Conservation (phyloP, 495 filamentous ascomycete genomes). For the Neurospora sp. region DNA sequence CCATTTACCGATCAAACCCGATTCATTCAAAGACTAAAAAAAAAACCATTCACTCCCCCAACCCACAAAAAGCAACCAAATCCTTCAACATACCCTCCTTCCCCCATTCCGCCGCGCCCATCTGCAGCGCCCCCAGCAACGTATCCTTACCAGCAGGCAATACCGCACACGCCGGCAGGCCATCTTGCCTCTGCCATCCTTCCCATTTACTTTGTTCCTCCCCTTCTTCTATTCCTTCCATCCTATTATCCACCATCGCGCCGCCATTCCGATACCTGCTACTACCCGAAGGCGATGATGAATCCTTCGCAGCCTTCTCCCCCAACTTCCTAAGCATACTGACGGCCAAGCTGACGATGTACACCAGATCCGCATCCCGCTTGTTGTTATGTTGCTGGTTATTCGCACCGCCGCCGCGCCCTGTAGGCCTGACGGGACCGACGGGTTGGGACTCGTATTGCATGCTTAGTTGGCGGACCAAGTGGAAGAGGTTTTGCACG, state of each 20-base stretch:
- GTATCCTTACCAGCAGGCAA: constrained; percentile 61
- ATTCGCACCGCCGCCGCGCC: constrained; percentile 15
- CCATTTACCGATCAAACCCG: neutral
- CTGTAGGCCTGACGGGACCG: constrained; percentile 2
- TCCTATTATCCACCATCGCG: neutral
- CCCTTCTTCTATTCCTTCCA: neutral
- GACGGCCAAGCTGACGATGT: constrained; percentile 62
- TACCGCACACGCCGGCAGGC: constrained; percentile 49
- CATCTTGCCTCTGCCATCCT: constrained; percentile 7
- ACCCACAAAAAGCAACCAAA: constrained; percentile 39
- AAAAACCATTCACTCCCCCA: neutral
- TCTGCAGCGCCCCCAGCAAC: constrained; percentile 57
- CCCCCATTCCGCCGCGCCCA: constrained; percentile 42
- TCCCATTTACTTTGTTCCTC: neutral
- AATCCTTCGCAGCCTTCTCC: constrained; percentile 57
- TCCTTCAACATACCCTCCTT: constrained; percentile 57
- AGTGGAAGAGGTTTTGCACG: constrained; percentile 61
- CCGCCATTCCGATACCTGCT: neutral
- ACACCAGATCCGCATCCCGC: constrained; percentile 38
- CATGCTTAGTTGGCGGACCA: constrained; percentile 60
- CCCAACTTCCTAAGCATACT: constrained; percentile 57
- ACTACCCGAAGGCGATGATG: neutral
- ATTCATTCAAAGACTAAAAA: neutral
- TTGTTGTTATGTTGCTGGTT: constrained; percentile 22
- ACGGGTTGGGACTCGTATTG: constrained; percentile 38